Percentiles rank a stretch among this genome's conserved stretches.
Evolutionary conservation across 148 eudicot genomes (phyloP).

Genomic region (Cornus suecica): DNA sequence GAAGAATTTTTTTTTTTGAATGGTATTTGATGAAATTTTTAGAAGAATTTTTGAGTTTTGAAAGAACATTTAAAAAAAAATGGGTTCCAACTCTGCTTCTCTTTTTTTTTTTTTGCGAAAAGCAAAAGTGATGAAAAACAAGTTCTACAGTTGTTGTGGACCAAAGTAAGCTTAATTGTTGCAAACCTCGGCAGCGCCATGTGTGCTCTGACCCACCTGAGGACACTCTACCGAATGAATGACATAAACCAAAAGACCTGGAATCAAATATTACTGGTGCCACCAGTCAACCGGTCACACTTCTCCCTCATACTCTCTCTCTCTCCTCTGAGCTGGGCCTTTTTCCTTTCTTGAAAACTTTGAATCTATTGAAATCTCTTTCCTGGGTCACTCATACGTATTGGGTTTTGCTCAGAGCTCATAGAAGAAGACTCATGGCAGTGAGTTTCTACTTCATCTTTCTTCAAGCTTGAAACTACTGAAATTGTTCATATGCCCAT

Average conservation of each 20-base stretch:
- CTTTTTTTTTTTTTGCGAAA: too few relatives aligned
- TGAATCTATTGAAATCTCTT: conserved; percentile 3
- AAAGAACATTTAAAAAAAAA: too few relatives aligned
- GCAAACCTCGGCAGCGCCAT: too few relatives aligned
- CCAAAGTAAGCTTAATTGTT: too few relatives aligned
- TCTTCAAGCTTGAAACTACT: background rate
- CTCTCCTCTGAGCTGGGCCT: background rate
- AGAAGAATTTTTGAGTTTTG: too few relatives aligned
- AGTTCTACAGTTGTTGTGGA: too few relatives aligned
- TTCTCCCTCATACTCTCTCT: background rate
- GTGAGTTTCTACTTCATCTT: conserved; percentile 7
- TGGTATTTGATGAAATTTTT: too few relatives aligned
- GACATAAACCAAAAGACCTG: background rate
- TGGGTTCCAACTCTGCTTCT: too few relatives aligned
- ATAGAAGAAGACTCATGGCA: background rate
- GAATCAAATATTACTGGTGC: conserved; percentile 10
- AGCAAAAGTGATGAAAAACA: too few relatives aligned
- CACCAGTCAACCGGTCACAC: conserved; percentile 14
- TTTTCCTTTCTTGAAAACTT: background rate
- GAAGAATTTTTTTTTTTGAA: too few relatives aligned
- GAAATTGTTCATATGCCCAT: background rate
- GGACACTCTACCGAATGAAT: background rate
- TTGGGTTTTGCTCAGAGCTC: conserved; percentile 1
- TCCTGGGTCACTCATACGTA: background rate
- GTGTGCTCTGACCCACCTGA: background rate